Percentiles rank a stretch among this genome's conserved stretches.
These are phyloP conservation scores for Pythium chondricola DNA, from an alignment of 352 stramenopile species.

Conservation along the genomic window DNA sequence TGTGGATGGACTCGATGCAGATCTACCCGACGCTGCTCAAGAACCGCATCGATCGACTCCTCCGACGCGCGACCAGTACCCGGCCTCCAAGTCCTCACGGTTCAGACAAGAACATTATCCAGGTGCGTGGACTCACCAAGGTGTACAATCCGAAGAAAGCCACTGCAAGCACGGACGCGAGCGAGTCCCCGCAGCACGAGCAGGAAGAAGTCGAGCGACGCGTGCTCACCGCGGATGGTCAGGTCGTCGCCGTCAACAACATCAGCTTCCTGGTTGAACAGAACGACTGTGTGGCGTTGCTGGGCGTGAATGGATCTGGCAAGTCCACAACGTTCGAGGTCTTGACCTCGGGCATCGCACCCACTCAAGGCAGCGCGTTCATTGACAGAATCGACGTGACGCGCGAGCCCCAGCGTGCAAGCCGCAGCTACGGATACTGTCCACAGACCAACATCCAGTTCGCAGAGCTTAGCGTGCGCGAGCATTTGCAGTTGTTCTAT, in stretches of 20 bases:
- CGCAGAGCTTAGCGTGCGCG: slow-evolving; percentile 55
- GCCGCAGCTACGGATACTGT: slow-evolving; percentile 69
- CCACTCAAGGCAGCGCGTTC: slow-evolving; percentile 50
- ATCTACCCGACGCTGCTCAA: slow-evolving; percentile 64
- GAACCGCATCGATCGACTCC: slow-evolving; percentile 21
- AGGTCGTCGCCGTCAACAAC: slow-evolving; percentile 64
- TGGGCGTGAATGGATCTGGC: slow-evolving; percentile 93
- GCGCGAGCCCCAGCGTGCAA: slow-evolving; percentile 37
- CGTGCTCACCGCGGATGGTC: slow-evolving; percentile 33
- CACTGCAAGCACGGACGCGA: slow-evolving; percentile 1
- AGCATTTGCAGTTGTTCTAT: slow-evolving; percentile 73
- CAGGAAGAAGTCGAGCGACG: neutral
- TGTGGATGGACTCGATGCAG: slow-evolving; percentile 52
- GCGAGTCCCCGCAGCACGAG: no score
- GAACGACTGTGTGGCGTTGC: slow-evolving; percentile 88
- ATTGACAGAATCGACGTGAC: slow-evolving; percentile 65
- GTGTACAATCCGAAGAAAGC: slow-evolving; percentile 54
- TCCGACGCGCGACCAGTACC: slow-evolving; percentile 16
- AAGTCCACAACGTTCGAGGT: slow-evolving; percentile 98
- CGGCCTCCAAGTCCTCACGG: slow-evolving; percentile 22
- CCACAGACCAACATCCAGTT: slow-evolving; percentile 77
- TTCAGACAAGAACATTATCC: slow-evolving; percentile 51
- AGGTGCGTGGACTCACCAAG: slow-evolving; percentile 45
- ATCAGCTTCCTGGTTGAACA: slow-evolving; percentile 81
- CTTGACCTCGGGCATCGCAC: slow-evolving; percentile 86